Percentiles rank a stretch among this genome's conserved stretches.
phyloP scores from a whole-genome alignment of 306 rosid species.

The Malus orientalis region DNA sequence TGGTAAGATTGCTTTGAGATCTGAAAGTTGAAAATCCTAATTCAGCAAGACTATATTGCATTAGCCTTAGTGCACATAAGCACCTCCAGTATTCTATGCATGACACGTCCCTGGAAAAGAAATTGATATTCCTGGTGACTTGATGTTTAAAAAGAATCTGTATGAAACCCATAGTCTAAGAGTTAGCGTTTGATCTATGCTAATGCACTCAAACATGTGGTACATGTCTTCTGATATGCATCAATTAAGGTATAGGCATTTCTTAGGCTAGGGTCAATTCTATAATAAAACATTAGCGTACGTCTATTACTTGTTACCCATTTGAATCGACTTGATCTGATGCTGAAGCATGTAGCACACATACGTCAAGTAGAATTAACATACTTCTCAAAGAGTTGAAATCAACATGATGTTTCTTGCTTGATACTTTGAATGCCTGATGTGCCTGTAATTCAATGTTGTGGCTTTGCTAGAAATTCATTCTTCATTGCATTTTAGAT shows the following conservation, averaged over 20 bases:
- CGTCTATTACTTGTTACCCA: neutral
- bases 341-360: constrained; percentile 19
- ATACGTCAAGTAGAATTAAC: neutral
- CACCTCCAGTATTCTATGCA: constrained; percentile 52
- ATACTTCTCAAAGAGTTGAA: neutral
- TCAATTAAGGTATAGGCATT: neutral
- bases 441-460: neutral
- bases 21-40: constrained; percentile 62
- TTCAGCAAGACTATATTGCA: constrained; percentile 56
- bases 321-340: constrained; percentile 14
- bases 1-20: constrained; percentile 99
- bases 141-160: constrained; percentile 21
- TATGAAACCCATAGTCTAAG: constrained; percentile 25
- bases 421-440: neutral
- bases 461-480: neutral
- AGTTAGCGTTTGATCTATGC: constrained; percentile 24
- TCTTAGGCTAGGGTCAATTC: neutral
- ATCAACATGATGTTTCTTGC: neutral
- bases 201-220: constrained; percentile 19
- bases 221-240: constrained; percentile 28
- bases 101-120: constrained; percentile 46
- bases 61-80: constrained; percentile 67
- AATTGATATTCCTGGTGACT: constrained; percentile 41
- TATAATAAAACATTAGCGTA: neutral
- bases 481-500: neutral